Conservation (phyloP, 768 basidiomycete species). For the Chalciporus piperatus region DNA sequence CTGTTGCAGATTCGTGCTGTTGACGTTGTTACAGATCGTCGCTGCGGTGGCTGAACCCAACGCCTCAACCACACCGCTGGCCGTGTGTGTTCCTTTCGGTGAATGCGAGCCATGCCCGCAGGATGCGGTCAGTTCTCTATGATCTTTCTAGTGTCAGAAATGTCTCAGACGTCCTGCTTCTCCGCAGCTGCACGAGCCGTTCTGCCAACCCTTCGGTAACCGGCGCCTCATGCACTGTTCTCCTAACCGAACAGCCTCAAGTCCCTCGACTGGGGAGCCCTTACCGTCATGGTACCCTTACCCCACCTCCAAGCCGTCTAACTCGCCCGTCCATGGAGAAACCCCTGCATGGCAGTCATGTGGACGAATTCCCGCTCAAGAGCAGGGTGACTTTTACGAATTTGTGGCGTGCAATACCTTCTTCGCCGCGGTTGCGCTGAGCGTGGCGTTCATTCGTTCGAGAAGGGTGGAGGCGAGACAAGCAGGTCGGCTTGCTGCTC, state of each 20-base stretch:
- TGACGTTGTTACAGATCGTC: slow-evolving; percentile 4
- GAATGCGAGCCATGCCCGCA: slow-evolving; percentile 62
- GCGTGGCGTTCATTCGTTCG: slow-evolving; percentile 65
- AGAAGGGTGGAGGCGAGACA: slow-evolving; percentile 68
- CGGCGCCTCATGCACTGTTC: slow-evolving; percentile 84
- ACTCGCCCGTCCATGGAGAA: slow-evolving; percentile 40
- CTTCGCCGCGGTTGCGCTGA: slow-evolving; percentile 64
- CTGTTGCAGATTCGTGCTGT: slow-evolving; percentile 12
- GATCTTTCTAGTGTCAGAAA: not conserved
- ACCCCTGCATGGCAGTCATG: slow-evolving; percentile 91
- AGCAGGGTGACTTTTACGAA: slow-evolving; percentile 87
- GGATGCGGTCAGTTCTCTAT: slow-evolving; percentile 47
- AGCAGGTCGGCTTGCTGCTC: slow-evolving; percentile 78
- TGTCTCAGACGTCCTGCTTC: slow-evolving; percentile 2
- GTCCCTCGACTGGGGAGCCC: slow-evolving; percentile 17
- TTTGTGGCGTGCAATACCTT: slow-evolving; percentile 83
- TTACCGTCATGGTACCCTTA: slow-evolving; percentile 14
- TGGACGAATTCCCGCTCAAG: slow-evolving; percentile 75
- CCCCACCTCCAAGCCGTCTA: slow-evolving; percentile 12
- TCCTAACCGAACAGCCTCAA: slow-evolving; percentile 23
- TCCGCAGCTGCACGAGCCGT: slow-evolving; percentile 77
- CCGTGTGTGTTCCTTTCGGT: slow-evolving; percentile 53
- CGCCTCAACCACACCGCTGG: slow-evolving; percentile 7
- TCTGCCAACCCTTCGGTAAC: slow-evolving; percentile 95
- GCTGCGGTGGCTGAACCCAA: slow-evolving; percentile 5